phyloP scores from a whole-genome alignment of 179 eudicot species.

The Kewa caespitosa region DNA sequence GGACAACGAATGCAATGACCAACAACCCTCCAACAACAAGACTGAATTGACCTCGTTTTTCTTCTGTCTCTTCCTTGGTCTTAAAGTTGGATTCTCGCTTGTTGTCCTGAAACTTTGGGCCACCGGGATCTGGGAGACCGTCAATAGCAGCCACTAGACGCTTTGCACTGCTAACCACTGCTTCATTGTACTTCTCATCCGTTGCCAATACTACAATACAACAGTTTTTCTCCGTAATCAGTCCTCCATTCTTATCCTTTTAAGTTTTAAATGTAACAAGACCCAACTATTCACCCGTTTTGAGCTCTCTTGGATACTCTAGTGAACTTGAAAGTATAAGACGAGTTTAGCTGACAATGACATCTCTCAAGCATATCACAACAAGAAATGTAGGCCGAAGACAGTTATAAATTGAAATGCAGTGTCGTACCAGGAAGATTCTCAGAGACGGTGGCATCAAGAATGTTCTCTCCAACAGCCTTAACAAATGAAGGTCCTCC shows the following conservation, averaged over 20 bases:
- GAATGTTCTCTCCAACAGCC: slow-evolving; percentile 91
- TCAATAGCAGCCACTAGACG: slow-evolving; percentile 94
- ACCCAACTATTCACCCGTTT: not conserved
- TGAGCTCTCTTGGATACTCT: slow-evolving; percentile 2
- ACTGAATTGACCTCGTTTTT: slow-evolving; percentile 93
- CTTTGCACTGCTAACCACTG: slow-evolving; percentile 72
- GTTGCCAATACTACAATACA: slow-evolving; percentile 72
- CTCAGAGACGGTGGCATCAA: slow-evolving; percentile 90
- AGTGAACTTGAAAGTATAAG: not conserved
- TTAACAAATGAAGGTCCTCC: slow-evolving; percentile 93
- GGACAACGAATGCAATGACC: slow-evolving; percentile 93
- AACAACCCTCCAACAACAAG: slow-evolving; percentile 94
- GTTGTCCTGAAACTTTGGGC: slow-evolving; percentile 69
- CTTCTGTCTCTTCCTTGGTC: slow-evolving; percentile 90
- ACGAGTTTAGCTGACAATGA: not conserved
- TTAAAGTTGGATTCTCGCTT: slow-evolving; percentile 96
- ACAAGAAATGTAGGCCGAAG: not conserved
- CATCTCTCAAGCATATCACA: not conserved
- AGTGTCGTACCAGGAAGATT: slow-evolving; percentile 80
- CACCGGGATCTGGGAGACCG: slow-evolving; percentile 96
- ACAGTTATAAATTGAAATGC: not conserved
- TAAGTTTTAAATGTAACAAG: not conserved
- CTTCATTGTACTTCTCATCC: slow-evolving; percentile 97
- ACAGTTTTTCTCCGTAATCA: slow-evolving; percentile 8
- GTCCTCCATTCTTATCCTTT: slow-evolving; percentile 1